These are phyloP conservation scores for Pichia rugopelliculosa DNA, from an alignment of 805 yeast species.

Conservation along the genomic window DNA sequence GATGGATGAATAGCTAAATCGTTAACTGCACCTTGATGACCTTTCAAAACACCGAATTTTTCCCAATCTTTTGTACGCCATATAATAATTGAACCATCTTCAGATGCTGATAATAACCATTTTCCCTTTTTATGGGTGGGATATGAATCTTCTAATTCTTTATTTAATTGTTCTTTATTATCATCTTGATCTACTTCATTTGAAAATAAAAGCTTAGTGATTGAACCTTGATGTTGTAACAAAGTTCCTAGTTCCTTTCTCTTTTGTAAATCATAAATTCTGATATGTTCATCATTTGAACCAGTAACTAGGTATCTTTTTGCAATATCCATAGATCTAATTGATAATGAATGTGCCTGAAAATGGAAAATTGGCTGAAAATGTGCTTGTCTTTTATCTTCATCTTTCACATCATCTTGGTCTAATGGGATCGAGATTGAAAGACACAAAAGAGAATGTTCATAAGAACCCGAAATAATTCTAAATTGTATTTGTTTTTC, in stretches of 20 bases:
- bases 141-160: constrained; percentile 6
- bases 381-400: constrained; percentile 40
- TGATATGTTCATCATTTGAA: constrained; percentile 90
- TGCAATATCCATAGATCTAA: constrained; percentile 76
- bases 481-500: constrained; percentile 44
- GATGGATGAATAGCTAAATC: constrained; percentile 87
- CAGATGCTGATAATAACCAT: constrained; percentile 88
- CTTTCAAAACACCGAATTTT: constrained; percentile 76
- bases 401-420: constrained; percentile 10
- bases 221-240: constrained; percentile 80
- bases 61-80: constrained; percentile 99
- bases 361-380: constrained; percentile 95
- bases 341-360: constrained; percentile 87
- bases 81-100: constrained; percentile 79
- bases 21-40: constrained; percentile 76
- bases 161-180: constrained; percentile 15
- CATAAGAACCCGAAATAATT: constrained; percentile 90
- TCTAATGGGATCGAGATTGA: constrained; percentile 53
- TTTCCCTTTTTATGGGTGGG: constrained; percentile 47
- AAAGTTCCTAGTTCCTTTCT: constrained; percentile 90
- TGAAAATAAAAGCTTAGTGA: constrained; percentile 70
- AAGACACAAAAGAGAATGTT: constrained; percentile 81
- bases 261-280: constrained; percentile 88
- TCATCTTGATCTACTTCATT: constrained; percentile 31
- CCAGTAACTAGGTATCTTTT: constrained; percentile 87